Base-by-base conservation (phyloP, 352 stramenopile species). In the Globisporangium abappressorium region DNA sequence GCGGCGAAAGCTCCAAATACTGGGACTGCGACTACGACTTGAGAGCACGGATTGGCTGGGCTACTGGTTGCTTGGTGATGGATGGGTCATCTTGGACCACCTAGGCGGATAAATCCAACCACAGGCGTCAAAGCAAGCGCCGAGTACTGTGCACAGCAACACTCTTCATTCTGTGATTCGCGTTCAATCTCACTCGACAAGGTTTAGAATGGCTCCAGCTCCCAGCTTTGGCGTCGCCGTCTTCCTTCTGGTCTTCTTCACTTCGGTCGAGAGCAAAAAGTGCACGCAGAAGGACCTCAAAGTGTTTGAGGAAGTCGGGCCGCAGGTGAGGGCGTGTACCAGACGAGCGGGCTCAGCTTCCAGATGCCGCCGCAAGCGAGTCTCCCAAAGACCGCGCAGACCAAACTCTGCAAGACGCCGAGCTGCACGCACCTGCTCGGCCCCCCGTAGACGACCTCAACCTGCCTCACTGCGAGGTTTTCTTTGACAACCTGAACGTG, bases 341-440 rank as follows among this genome's bases (percentile, higher is more conserved):
- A 75, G 56, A 71, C 75, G 22, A 88, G 69, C 34, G 77, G 78
- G 3, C 26, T 89, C 12, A 70, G 61, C 12, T 72, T 92, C 33
- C 51, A 66, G 7, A 76, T 92, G 47, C 81, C 81, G 5, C 74
- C 80, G 15, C 20, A 68, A 61, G 1, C 46, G 18, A 72, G 73
- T 8, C 64, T 90, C 3, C 60, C 73, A 8, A 73, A 70, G 57
- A 38, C 65, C 0, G 65, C 89, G 24, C 69, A 78, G 24, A 33
- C 60, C 18, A 65, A 68, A 14, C 57, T 92, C 22, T 91, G 80
- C 56, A 74, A 76, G 49, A 73, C 82, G 5, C 73, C 74, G 20
- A 51, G 67, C 0, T 91, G 83, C 57, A 76, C 84, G 53, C 58
- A 71, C 1, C 81, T 90, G 78, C 85, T 91, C 53, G 79, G 78